Evolutionary conservation across 2,329 filamentous ascomycete genomes (phyloP), one percentile per base, ranked within the genome.

Genomic region (Neonectria hederae): DNA sequence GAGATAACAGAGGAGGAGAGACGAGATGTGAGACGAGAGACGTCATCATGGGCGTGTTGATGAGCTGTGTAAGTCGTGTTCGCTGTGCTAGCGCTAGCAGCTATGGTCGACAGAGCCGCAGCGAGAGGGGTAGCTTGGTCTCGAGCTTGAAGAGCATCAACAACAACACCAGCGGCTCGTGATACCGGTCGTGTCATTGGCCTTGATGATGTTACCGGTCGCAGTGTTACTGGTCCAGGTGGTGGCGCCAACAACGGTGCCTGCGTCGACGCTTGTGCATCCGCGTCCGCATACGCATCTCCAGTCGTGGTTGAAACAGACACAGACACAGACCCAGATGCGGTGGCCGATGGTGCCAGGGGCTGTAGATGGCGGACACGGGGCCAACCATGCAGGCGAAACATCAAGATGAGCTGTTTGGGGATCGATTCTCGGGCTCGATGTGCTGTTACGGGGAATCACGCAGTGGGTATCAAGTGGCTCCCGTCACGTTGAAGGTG

Each of bases 341-440:
- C 40, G 42, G 42, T 51, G 61, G 38, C 24, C 40, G 67, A 54
- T 22, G 62, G 63, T 57, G 69, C 62, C 56, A 73, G 69, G 67
- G 71, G 65, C 68, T 67, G 71, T 67, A 72, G 69, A 74, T 70
- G 70, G 70, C 71, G 63, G 67, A 65, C 69, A 65, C 69, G 59
- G 51, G 68, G 69, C 66, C 59, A 68, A 70, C 70, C 72, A 74
- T 74, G 63, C 65, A 68, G 68, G 40, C 57, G 68, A 68, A 72
- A 63, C 72, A 72, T 74, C 55, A 69, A 72, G 67, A 63, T 65
- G 69, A 66, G 70, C 66, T 69, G 66, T 69, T 69, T 43, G 54
- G 54, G 35, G 56, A 45, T 46, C 63, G 52, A 56, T 59, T 60
- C 51, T 55, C 55, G 59, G 59, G 62, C 51, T 59, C 55, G 63